Evolutionary conservation across 148 eudicot genomes (phyloP), one percentile per base, ranked within the genome.

Genomic region (Camellia granthamiana): DNA sequence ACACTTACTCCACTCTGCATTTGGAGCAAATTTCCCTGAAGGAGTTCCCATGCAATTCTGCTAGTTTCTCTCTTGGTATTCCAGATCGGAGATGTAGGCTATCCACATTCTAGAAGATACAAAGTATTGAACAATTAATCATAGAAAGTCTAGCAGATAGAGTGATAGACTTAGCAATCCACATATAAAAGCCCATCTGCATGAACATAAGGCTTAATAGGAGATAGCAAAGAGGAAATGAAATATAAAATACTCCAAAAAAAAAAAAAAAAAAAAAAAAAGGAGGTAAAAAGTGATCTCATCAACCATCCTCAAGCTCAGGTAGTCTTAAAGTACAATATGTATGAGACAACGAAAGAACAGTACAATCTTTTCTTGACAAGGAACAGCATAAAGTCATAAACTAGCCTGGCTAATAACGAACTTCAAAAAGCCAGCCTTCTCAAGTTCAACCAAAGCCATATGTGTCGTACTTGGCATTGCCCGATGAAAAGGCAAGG

Each of bases 21-120:
- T 93, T 85, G 74, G 92, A 80, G 84, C 97, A 94, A 66, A 81
- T 41, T 84, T 94, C 98, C 89, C 86, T 86, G 83, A 94, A 94
- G 10, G 98, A 92, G 80, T 94, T 84, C 83, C 98, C 98, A 84
- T 94, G 97, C 85, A 94, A 81, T 83, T 94, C 97, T 23, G 98
- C 73, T 74, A 94, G 93, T 83, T 88, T 94, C 61, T 91, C 90
- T 84, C 97, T 84, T 15, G 93, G 91, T 68, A 94, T 77, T 61
- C 98, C 98, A 51, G 97, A 92, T 64, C 98, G 98, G 42, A 92
- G 91, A 87, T 94, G 98, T 74, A 94, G 94, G 76, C 97, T 92
- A 80, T 94, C 98, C 80, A 94, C 88, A 79, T 94, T 94, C 97
- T 94, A 83, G 74, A 78, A 82, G 52, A 68, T 67, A 61, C 77